phyloP scores from a whole-genome alignment of 352 stramenopile species.

The Aphanomyces euteiches region DNA sequence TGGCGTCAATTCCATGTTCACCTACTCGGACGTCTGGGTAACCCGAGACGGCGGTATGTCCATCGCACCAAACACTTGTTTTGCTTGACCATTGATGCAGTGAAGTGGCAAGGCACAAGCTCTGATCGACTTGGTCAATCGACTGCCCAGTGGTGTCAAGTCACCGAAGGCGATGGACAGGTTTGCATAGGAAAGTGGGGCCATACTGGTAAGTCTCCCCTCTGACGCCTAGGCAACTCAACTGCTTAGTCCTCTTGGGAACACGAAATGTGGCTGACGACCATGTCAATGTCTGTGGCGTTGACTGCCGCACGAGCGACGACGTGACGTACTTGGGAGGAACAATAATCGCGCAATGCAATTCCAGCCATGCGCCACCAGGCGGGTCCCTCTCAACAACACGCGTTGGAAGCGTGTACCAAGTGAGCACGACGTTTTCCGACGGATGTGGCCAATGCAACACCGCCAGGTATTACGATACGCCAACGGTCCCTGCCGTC shows the following conservation, averaged over 20 bases:
- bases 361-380: constrained; percentile 37
- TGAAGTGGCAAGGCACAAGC: constrained; percentile 50
- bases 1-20: constrained; percentile 66
- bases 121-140: constrained; percentile 66
- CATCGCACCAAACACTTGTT: neutral
- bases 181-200: constrained; percentile 75
- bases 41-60: constrained; percentile 47
- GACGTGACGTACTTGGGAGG: constrained; percentile 48
- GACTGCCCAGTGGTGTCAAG: constrained; percentile 72
- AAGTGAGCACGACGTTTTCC: constrained; percentile 60
- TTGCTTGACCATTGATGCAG: neutral
- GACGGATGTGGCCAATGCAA: constrained; percentile 64
- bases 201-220: constrained; percentile 34
- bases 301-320: constrained; percentile 45
- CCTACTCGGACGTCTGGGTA: constrained; percentile 71
- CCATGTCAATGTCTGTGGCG: constrained; percentile 52
- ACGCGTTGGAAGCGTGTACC: constrained; percentile 42
- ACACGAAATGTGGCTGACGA: constrained; percentile 41
- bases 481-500: constrained; percentile 52
- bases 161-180: constrained; percentile 42
- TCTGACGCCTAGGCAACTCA: neutral
- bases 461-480: constrained; percentile 51
- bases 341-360: constrained; percentile 63
- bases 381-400: constrained; percentile 40
- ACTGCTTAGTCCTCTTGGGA: constrained; percentile 36